phyloP scores from a whole-genome alignment of 2,329 filamentous ascomycete species.

The Lasiodiplodia theobromae region DNA sequence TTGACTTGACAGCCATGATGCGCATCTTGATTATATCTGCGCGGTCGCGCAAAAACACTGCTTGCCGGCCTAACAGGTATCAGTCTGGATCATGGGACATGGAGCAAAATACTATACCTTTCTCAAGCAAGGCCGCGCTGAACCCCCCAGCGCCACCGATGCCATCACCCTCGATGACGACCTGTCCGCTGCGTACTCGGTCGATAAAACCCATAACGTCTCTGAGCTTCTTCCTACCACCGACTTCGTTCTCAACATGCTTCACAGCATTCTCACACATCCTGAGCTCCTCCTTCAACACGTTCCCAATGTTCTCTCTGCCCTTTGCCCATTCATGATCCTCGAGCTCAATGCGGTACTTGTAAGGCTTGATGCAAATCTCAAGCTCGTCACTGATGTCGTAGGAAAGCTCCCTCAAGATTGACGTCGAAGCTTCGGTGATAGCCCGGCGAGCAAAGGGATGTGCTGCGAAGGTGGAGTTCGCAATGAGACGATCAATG shows the following conservation, averaged over 20 bases:
- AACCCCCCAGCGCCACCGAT: constrained; percentile 90
- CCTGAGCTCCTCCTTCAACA: constrained; percentile 86
- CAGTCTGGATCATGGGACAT: not conserved
- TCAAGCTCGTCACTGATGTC: constrained; percentile 98
- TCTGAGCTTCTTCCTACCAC: constrained; percentile 81
- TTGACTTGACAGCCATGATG: constrained; percentile 83
- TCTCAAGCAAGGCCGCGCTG: constrained; percentile 81
- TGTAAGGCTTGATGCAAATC: constrained; percentile 99
- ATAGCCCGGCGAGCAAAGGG: constrained; percentile 95
- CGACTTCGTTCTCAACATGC: constrained; percentile 76
- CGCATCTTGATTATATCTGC: constrained; percentile 91
- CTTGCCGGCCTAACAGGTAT: constrained; percentile 76
- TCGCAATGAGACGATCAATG: constrained; percentile 77
- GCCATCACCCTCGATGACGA: constrained; percentile 83
- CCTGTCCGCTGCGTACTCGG: constrained; percentile 83
- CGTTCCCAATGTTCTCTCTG: constrained; percentile 78
- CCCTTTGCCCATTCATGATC: constrained; percentile 87
- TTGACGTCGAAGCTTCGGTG: constrained; percentile 84
- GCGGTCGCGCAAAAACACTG: constrained; percentile 90
- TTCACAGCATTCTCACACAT: constrained; percentile 83
- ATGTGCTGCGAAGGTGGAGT: constrained; percentile 86
- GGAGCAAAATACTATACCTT: constrained; percentile 63
- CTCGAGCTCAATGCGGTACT: constrained; percentile 96
- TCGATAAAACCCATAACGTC: constrained; percentile 94
- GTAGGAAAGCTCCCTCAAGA: constrained; percentile 93